Evolutionary conservation across 805 yeast species (phyloP).

Genomic region (Myxozyma kluyveri): DNA sequence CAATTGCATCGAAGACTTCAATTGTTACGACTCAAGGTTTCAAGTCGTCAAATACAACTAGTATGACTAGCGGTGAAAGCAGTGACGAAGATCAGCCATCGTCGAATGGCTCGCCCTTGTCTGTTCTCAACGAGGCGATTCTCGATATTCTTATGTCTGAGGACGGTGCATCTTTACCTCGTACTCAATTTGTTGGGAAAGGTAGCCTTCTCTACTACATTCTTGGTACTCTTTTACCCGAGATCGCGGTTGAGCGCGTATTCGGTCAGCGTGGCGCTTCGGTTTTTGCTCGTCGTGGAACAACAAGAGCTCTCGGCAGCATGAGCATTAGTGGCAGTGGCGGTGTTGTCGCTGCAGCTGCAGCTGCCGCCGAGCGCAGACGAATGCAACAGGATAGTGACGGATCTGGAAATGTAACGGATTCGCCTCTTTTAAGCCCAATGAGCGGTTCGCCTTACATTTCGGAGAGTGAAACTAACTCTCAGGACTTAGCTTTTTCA

Average conservation of each 20-base stretch:
- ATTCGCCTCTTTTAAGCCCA: conserved; percentile 25
- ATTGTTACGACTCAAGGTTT: too few species aligned
- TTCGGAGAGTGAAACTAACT: conserved; percentile 21
- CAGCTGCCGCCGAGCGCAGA: background rate
- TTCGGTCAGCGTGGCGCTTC: conserved; percentile 24
- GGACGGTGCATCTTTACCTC: conserved; percentile 6
- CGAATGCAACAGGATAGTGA: background rate
- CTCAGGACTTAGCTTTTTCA: conserved; percentile 25
- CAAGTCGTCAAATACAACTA: conserved; percentile 4
- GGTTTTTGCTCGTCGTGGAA: too few species aligned
- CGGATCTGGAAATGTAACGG: conserved; percentile 12
- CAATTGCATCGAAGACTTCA: conserved; percentile 17
- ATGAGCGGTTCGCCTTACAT: conserved; percentile 25
- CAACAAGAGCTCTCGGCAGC: too few species aligned
- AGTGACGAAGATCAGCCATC: background rate
- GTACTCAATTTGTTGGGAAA: conserved; percentile 28
- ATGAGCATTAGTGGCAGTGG: background rate
- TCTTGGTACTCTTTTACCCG: conserved; percentile 25
- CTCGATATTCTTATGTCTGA: conserved; percentile 22
- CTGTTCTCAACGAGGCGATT: conserved; percentile 24
- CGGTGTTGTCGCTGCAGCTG: background rate
- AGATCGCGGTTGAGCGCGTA: conserved; percentile 26
- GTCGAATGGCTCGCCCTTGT: conserved; percentile 14
- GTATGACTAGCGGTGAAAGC: background rate
- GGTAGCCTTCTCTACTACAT: conserved; percentile 25